Evolutionary conservation across 768 basidiomycete species (phyloP), one percentile per base, ranked within the genome.

Genomic region (Tephrocybe sp.): DNA sequence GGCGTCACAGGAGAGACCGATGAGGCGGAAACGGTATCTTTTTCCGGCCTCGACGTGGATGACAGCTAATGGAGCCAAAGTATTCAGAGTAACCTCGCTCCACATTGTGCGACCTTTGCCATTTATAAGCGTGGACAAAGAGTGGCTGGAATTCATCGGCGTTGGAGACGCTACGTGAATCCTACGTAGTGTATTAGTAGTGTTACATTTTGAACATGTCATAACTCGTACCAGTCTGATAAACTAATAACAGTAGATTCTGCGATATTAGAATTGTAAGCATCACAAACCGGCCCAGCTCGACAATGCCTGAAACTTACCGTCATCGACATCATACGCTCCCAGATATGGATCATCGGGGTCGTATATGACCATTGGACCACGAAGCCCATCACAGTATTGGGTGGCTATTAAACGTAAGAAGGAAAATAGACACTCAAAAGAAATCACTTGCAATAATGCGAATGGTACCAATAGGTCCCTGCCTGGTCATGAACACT

Each of bases 11-110:
- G 65, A 62, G 45, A 67, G 56, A 44, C 65, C 64, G 42, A 71
- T 53, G 9, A 73, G 46, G n/a, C 73, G 66, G 53, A 70, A 62
- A 23, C 72, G 68, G 44, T 73, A 74, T n/a, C 73, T 59, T 48
- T 62, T 65, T 1, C 65, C 63, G 2, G 42, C 44, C 11, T 62
- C 49, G 17, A 76, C 75, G 7, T 60, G 62, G 38, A 73, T 59
- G 31, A 76, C 66, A 1, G 70, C 61, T 10, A 73, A 41, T 9
- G 46, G 46, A 13, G 52, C 12, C n/a, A 53, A 10, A 9, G 30
- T 36, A 22, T 48, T 53, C 2, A 53, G 19, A 31, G 46, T 48
- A 1, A 49, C 48, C 16, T 49, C 39, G 2, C 17, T 13, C 12
- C n/a, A 32, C 13, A 49, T 16, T 12, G 48, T 33, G 14, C 48